Evolutionary conservation across 176 grass and related monocot genomes (phyloP).

Genomic region (Saccharum spontaneum): DNA sequence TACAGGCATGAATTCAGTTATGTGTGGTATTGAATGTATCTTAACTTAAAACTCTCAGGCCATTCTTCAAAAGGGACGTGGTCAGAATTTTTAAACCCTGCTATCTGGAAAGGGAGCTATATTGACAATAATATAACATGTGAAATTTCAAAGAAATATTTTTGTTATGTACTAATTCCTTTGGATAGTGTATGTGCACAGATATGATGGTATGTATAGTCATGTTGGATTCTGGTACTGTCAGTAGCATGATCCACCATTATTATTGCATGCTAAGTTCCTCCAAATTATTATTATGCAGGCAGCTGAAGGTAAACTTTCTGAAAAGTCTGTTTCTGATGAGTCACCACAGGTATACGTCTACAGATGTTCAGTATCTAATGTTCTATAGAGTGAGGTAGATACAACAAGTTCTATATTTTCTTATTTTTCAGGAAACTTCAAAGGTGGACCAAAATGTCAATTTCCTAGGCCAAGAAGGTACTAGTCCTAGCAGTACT

Average conservation of each 20-base stretch:
- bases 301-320: slow-evolving; percentile 51
- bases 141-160: background rate
- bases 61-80: background rate
- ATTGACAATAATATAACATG: background rate
- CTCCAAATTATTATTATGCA: slow-evolving; percentile 29
- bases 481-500: slow-evolving; percentile 31
- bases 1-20: slow-evolving; percentile 1
- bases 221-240: background rate
- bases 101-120: background rate
- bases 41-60: slow-evolving; percentile 1
- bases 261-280: background rate
- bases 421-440: slow-evolving; percentile 49
- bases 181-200: background rate
- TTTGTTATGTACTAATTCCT: background rate
- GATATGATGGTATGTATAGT: background rate
- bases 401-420: slow-evolving; percentile 1
- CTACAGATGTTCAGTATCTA: background rate
- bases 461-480: slow-evolving; percentile 52
- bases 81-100: background rate
- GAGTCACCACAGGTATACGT: slow-evolving; percentile 49
- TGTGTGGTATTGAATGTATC: background rate
- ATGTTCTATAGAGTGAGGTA: background rate
- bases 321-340: slow-evolving; percentile 50
- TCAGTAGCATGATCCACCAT: background rate
- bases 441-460: slow-evolving; percentile 48